Percentiles rank a stretch among this genome's conserved stretches.
Conservation (phyloP, 306 rosid species). For the Corylus avellana region DNA sequence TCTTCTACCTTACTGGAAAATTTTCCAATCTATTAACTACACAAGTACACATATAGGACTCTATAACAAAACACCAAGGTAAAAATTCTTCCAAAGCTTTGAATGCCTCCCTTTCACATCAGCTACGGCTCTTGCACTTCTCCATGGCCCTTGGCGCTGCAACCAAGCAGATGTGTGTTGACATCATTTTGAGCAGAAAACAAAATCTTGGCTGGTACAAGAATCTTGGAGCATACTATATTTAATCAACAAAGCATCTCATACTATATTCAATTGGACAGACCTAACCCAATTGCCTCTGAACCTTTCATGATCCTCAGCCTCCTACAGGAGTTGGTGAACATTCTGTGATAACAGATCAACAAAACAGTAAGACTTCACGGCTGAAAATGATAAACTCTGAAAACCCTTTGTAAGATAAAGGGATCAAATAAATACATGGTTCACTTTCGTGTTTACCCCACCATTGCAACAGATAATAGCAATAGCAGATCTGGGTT, state of each 20-base stretch:
- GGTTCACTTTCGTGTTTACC: not conserved
- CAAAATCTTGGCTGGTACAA: not conserved
- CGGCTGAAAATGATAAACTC: not conserved
- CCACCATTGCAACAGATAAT: not conserved
- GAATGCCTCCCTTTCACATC: constrained; percentile 31
- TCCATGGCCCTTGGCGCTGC: constrained; percentile 92
- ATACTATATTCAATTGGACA: too few relatives aligned
- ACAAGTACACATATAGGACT: constrained; percentile 43
- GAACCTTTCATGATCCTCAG: constrained; percentile 92
- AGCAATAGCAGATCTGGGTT: not conserved
- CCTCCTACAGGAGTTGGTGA: constrained; percentile 72
- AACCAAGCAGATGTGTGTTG: constrained; percentile 20
- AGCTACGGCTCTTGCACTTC: constrained; percentile 74
- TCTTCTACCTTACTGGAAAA: constrained; percentile 40
- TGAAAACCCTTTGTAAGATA: not conserved
- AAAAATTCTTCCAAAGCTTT: constrained; percentile 32
- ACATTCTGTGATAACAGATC: constrained; percentile 61
- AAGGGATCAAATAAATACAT: not conserved
- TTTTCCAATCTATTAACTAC: constrained; percentile 44
- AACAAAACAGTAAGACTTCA: constrained; percentile 6
- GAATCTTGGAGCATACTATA: too few relatives aligned
- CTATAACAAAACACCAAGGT: constrained; percentile 36
- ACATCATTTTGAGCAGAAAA: constrained; percentile 14
- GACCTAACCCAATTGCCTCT: constrained; percentile 73
- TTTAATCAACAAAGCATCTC: too few relatives aligned